Evolutionary conservation across 371 early-diverging fungal genomes (phyloP).

Genomic region (Rozella allomycis): DNA sequence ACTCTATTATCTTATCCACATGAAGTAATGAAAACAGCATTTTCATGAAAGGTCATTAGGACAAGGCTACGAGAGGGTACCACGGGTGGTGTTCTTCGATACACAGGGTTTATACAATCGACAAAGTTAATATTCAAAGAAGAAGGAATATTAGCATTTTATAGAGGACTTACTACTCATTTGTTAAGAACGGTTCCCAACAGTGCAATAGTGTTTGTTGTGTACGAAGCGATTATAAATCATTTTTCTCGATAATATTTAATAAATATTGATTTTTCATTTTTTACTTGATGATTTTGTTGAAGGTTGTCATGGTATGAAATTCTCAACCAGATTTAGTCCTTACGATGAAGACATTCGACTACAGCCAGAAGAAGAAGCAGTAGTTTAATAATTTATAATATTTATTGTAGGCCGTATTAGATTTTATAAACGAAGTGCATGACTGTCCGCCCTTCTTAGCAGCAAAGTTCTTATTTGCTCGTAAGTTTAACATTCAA

Average conservation of each 20-base stretch:
- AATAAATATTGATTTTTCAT: too few relatives aligned
- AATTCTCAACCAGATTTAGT: too few relatives aligned
- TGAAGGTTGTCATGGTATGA: too few relatives aligned
- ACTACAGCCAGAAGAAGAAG: too few relatives aligned
- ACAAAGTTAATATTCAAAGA: conserved; percentile 44
- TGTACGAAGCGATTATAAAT: conserved; percentile 63
- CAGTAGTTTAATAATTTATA: too few relatives aligned
- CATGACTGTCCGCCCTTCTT: too few relatives aligned
- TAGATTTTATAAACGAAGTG: too few relatives aligned
- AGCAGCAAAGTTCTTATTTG: too few relatives aligned
- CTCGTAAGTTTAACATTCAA: too few relatives aligned
- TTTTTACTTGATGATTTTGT: too few relatives aligned
- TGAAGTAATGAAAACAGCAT: conserved; percentile 45
- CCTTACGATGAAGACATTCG: too few relatives aligned
- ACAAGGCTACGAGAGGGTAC: conserved; percentile 1
- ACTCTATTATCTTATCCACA: conserved; percentile 56
- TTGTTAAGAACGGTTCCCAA: conserved; percentile 85
- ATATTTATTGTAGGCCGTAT: too few relatives aligned
- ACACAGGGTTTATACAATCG: conserved; percentile 50
- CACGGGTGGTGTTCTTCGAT: conserved; percentile 21
- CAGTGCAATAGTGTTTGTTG: conserved; percentile 82
- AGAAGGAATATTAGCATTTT: conserved; percentile 67
- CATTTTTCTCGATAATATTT: conserved; percentile 4
- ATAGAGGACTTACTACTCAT: conserved; percentile 86
- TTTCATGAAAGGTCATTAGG: conserved; percentile 15